Base-by-base conservation (phyloP, 2,329 filamentous ascomycete species). In the Alternaria gaisen region DNA sequence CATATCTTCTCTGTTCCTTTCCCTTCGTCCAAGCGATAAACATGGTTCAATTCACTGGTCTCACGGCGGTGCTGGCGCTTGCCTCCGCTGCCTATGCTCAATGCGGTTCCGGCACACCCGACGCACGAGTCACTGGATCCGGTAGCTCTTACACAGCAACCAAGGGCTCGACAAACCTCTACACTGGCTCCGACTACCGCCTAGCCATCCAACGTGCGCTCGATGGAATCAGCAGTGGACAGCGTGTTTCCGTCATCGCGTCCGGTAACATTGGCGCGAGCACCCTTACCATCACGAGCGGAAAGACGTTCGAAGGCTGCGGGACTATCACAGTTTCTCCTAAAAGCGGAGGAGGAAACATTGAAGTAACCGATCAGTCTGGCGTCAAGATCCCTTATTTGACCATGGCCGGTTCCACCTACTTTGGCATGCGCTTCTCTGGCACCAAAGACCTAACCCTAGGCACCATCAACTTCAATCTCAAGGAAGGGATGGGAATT, bases 261-360 rank as follows among this genome's bases (percentile, higher is more conserved):
- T 85, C 83, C 0, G 85, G 85, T 4, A 84, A 83, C 43, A 86
- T 87, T 53, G 85, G 85, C 30, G 80, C 83, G n/a, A 80, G 69
- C 66, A 86, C 83, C 36, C 83, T 87, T 69, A 80, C 73, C 24
- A 81, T 87, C 62, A 66, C 70, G 34, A 83, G 81, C 68, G 85
- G 85, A 57, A 86, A 86, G 73, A 87, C 79, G 42, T 87, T 88
- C 48, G 86, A 88, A 64, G 85, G 84, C 32, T 87, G 86, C 70
- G 85, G 86, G 42, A 86, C 85, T 44, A 85, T 88, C 72, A 79
- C 87, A 58, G 79, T 78, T 0, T 81, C 68, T 24, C 73, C 71
- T 56, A 79, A 73, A 5, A 66, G 70, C 36, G 84, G 83, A 1
- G 81, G 80, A 20, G 86, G 86, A 18, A 84, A 85, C 46, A 87